Conservation (phyloP, 2,329 filamentous ascomycete species). For the Trichoderma sp. region DNA sequence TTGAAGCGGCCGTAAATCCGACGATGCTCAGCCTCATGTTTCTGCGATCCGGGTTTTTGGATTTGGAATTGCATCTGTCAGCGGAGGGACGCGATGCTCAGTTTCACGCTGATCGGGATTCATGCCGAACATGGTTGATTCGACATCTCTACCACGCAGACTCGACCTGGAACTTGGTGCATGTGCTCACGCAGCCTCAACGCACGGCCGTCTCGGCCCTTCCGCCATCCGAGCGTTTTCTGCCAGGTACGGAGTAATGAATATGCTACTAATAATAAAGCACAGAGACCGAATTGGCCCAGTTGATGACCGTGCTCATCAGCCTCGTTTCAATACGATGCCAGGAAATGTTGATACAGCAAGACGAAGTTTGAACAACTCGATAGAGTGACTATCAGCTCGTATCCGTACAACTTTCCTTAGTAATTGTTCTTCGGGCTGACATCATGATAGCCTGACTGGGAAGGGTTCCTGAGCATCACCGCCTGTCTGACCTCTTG, state of each 20-base stretch:
- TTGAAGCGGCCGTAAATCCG: background rate
- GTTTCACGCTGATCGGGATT: background rate
- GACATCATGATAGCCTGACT: slow-evolving; percentile 4
- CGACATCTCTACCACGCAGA: background rate
- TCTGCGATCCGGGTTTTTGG: background rate
- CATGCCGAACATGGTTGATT: background rate
- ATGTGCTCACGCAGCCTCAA: background rate
- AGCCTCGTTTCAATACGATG: background rate
- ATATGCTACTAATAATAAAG: background rate
- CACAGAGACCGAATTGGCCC: background rate
- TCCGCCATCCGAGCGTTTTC: background rate
- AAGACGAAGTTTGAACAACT: background rate
- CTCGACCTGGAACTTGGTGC: background rate
- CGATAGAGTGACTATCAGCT: background rate
- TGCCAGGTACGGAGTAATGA: background rate
- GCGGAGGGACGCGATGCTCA: background rate
- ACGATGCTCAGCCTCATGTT: background rate
- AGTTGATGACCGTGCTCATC: background rate
- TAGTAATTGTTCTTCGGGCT: background rate
- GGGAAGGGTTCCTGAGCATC: slow-evolving; percentile 10
- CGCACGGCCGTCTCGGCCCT: background rate
- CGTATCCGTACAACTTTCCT: background rate
- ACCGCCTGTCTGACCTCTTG: background rate
- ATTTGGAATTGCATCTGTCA: background rate
- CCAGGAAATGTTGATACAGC: background rate